A percentile compares a stretch with the other conserved stretches of the same genome.
Conservation (phyloP, 495 filamentous ascomycete genomes). For the Aspergillus leporis region DNA sequence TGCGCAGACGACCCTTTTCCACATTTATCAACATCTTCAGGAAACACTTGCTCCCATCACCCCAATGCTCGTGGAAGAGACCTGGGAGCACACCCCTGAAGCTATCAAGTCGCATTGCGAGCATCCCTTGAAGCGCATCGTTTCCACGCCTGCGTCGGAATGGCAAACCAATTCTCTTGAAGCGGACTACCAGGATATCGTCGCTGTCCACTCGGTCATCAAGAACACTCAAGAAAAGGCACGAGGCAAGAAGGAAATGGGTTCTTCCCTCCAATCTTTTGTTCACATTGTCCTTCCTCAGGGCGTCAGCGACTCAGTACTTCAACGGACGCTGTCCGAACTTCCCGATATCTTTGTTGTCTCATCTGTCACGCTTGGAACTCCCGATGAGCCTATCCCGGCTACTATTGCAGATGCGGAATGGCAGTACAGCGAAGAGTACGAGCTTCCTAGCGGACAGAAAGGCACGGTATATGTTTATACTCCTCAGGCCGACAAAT, state of each 20-base stretch:
- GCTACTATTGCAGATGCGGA: slow-evolving; percentile 30
- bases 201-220: slow-evolving; percentile 58
- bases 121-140: slow-evolving; percentile 45
- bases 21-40: slow-evolving; percentile 69
- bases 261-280: slow-evolving; percentile 71
- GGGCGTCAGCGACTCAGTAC: slow-evolving; percentile 27
- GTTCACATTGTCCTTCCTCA: slow-evolving; percentile 52
- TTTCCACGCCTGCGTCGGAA: slow-evolving; percentile 29
- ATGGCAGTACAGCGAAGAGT: slow-evolving; percentile 58
- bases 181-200: slow-evolving; percentile 57
- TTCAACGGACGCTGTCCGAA: slow-evolving; percentile 59
- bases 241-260: slow-evolving; percentile 62
- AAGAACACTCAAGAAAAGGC: slow-evolving; percentile 72
- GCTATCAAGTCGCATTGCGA: slow-evolving; percentile 53
- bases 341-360: slow-evolving; percentile 77
- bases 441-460: slow-evolving; percentile 48
- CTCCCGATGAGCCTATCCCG: slow-evolving; percentile 28
- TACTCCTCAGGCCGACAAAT: slow-evolving; percentile 70
- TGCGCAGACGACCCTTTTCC: slow-evolving; percentile 67
- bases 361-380: slow-evolving; percentile 59
- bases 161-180: slow-evolving; percentile 43
- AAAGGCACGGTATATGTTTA: slow-evolving; percentile 60
- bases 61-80: slow-evolving; percentile 83
- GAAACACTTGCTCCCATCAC: slow-evolving; percentile 78
- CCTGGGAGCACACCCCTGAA: slow-evolving; percentile 74